phyloP scores from a whole-genome alignment of 352 stramenopile genomes.

The Phytophthora pinifolia region DNA sequence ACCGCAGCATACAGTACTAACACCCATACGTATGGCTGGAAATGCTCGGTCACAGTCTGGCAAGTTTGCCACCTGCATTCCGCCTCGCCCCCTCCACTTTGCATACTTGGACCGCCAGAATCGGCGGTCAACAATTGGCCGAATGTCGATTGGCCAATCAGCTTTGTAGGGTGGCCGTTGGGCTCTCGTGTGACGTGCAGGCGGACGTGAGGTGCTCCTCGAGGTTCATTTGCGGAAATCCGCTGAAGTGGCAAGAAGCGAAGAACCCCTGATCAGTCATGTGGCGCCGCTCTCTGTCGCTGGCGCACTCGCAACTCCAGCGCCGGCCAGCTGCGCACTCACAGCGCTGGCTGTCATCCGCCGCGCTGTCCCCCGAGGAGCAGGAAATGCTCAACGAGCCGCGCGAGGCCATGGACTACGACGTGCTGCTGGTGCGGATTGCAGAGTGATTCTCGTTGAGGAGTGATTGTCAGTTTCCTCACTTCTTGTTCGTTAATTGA shows the following conservation, averaged over 20 bases:
- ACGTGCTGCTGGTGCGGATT: slow-evolving; percentile 95
- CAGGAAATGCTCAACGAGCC: slow-evolving; percentile 67
- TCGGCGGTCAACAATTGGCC: slow-evolving; percentile 19
- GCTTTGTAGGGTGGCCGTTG: slow-evolving; percentile 21
- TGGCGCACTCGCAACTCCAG: slow-evolving; percentile 15
- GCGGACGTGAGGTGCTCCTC: slow-evolving; percentile 14
- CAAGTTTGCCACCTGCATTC: background rate
- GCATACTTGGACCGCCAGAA: slow-evolving; percentile 27
- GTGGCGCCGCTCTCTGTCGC: slow-evolving; percentile 42
- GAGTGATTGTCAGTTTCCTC: slow-evolving; percentile 2
- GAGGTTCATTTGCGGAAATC: slow-evolving; percentile 25
- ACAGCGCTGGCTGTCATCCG: slow-evolving; percentile 39
- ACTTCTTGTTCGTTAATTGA: background rate
- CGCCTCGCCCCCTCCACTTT: slow-evolving; percentile 10
- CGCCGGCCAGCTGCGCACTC: slow-evolving; percentile 11
- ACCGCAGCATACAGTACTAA: slow-evolving; percentile 9
- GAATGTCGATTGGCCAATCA: slow-evolving; percentile 14
- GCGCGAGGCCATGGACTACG: slow-evolving; percentile 97
- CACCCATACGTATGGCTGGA: slow-evolving; percentile 14
- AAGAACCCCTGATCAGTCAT: slow-evolving; percentile 22
- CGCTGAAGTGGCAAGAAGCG: slow-evolving; percentile 26
- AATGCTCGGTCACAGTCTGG: slow-evolving; percentile 1
- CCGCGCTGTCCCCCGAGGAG: slow-evolving; percentile 55
- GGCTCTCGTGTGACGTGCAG: slow-evolving; percentile 22
- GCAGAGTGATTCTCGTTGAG: slow-evolving; percentile 24